Evolutionary conservation across 345 rosid species (phyloP).

Genomic region (Eutrema heterophyllum): DNA sequence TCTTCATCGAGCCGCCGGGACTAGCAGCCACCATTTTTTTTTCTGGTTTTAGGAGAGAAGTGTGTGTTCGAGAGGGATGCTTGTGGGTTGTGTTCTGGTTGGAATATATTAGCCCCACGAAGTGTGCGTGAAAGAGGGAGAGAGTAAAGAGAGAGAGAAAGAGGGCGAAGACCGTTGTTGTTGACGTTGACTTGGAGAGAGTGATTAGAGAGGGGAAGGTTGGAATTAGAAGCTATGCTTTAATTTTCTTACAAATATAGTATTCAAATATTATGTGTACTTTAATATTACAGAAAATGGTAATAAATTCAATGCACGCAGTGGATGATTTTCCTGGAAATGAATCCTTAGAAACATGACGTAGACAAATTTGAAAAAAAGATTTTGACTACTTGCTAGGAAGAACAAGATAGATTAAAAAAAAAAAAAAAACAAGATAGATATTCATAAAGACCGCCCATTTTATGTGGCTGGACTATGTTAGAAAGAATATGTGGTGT

Average conservation of each 20-base stretch:
- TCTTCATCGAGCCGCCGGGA: slow-evolving; percentile 28
- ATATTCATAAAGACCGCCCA: too few relatives aligned
- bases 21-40: slow-evolving; percentile 26
- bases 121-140: slow-evolving; percentile 17
- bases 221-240: background rate
- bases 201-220: slow-evolving; percentile 13
- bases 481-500: too few relatives aligned
- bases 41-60: slow-evolving; percentile 11
- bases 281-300: background rate
- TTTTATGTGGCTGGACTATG: too few relatives aligned
- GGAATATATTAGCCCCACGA: slow-evolving; percentile 29
- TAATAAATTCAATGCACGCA: slow-evolving; percentile 6
- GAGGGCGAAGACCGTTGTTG: slow-evolving; percentile 26
- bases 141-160: slow-evolving; percentile 5
- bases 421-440: too few relatives aligned
- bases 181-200: slow-evolving; percentile 25
- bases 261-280: background rate
- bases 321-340: background rate
- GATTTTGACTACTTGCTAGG: too few relatives aligned
- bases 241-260: background rate
- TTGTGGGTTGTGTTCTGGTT: slow-evolving; percentile 20
- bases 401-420: too few relatives aligned
- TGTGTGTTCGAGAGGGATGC: slow-evolving; percentile 17
- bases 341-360: too few relatives aligned
- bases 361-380: too few relatives aligned